Conservation (phyloP, 2,329 filamentous ascomycete species). For the Fusarium buxicola region DNA sequence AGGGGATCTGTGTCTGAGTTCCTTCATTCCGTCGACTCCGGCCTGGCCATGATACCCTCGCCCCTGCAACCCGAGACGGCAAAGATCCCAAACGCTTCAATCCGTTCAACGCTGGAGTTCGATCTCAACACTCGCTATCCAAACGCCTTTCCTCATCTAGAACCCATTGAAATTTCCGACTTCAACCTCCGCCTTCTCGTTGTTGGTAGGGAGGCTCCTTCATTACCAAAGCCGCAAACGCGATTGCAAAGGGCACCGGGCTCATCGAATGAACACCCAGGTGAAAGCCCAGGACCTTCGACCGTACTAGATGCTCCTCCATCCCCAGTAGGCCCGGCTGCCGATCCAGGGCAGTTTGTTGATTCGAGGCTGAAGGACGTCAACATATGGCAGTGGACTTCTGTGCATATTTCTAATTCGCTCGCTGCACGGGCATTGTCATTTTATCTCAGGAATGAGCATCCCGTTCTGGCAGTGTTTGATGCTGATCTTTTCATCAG, state of each 20-base stretch:
- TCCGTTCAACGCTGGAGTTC: not conserved
- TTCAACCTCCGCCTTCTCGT: slow-evolving; percentile 12
- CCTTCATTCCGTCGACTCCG: not conserved
- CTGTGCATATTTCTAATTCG: not conserved
- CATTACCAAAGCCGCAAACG: not conserved
- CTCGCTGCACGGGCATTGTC: slow-evolving; percentile 14
- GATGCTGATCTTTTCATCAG: slow-evolving; percentile 12
- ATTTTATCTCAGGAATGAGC: slow-evolving; percentile 16
- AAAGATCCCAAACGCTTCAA: not conserved
- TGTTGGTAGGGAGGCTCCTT: not conserved
- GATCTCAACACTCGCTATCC: slow-evolving; percentile 19
- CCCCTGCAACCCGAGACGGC: not conserved
- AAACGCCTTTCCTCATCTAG: not conserved
- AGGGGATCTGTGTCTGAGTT: slow-evolving; percentile 14
- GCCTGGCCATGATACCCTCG: accelerated
- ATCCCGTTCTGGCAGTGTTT: slow-evolving; percentile 16
- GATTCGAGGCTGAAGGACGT: slow-evolving; percentile 7
- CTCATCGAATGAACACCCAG: not conserved
- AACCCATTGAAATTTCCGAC: not conserved
- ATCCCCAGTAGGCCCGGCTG: not conserved
- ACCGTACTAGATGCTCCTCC: not conserved
- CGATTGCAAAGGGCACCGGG: not conserved
- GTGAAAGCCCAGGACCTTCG: not conserved
- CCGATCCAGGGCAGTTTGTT: not conserved
- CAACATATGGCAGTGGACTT: slow-evolving; percentile 24